These are phyloP conservation scores for Fusarium kyushuense DNA, from an alignment of 2,329 filamentous ascomycete genomes.

Conservation along the genomic window DNA sequence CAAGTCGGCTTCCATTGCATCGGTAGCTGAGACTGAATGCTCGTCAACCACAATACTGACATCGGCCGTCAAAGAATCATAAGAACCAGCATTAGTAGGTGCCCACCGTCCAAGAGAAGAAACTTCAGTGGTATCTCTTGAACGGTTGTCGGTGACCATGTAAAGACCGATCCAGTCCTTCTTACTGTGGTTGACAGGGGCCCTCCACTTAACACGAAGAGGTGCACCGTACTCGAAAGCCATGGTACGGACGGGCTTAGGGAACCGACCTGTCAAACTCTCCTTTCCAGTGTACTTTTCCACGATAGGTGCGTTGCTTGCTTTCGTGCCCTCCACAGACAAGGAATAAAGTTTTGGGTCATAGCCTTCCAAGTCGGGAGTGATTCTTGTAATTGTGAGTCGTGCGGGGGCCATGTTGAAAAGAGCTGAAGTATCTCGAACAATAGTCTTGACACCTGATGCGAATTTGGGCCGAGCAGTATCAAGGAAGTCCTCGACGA, in stretches of 20 bases:
- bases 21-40: conserved; percentile 64
- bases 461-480: conserved; percentile 86
- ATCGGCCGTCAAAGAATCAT: conserved; percentile 80
- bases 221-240: conserved; percentile 91
- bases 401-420: conserved; percentile 92
- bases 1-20: conserved; percentile 67
- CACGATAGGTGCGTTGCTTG: conserved; percentile 60
- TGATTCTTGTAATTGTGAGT: conserved; percentile 82
- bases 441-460: conserved; percentile 85
- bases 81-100: conserved; percentile 80
- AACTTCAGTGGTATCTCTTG: conserved; percentile 84
- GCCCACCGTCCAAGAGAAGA: conserved; percentile 91
- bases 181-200: conserved; percentile 86
- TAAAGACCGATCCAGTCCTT: conserved; percentile 97
- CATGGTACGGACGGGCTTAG: conserved; percentile 78
- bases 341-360: conserved; percentile 85
- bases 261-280: conserved; percentile 74
- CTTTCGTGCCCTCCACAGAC: conserved; percentile 75
- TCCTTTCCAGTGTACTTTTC: conserved; percentile 79
- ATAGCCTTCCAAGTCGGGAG: conserved; percentile 82
- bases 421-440: conserved; percentile 86
- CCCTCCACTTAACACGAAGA: conserved; percentile 90
- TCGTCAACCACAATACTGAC: conserved; percentile 80
- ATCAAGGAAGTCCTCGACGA: conserved; percentile 92
- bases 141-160: conserved; percentile 93